phyloP scores from a whole-genome alignment of 495 filamentous ascomycete genomes.

The Thermochaetoides thermophila region DNA sequence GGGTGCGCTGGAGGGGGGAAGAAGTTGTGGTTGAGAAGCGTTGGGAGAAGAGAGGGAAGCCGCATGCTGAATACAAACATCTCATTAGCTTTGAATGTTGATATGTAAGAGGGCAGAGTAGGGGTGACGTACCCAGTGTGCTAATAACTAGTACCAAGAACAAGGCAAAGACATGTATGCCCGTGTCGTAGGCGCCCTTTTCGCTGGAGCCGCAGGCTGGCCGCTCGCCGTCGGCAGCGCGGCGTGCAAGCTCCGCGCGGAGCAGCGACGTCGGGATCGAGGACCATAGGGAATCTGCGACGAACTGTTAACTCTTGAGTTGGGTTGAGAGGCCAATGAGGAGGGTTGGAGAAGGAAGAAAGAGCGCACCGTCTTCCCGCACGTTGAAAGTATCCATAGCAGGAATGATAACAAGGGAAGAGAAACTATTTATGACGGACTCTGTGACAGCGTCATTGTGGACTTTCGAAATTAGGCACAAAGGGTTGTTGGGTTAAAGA shows the following conservation, averaged over 20 bases:
- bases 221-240: slow-evolving; percentile 24
- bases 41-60: slow-evolving; percentile 41
- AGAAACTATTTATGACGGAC: too few relatives aligned
- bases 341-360: too few relatives aligned
- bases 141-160: slow-evolving; percentile 60
- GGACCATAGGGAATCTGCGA: slow-evolving; percentile 26
- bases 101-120: background rate
- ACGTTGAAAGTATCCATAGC: too few relatives aligned
- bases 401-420: too few relatives aligned
- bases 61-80: slow-evolving; percentile 32
- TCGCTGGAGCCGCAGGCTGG: slow-evolving; percentile 49
- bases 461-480: too few relatives aligned
- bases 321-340: background rate
- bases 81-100: background rate
- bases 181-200: slow-evolving; percentile 46
- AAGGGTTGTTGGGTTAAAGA: too few relatives aligned
- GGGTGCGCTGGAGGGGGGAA: slow-evolving; percentile 27
- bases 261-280: slow-evolving; percentile 36
- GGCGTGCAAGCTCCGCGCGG: slow-evolving; percentile 34
- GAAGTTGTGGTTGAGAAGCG: slow-evolving; percentile 29
- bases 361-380: too few relatives aligned
- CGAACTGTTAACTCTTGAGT: too few relatives aligned
- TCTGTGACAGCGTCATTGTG: too few relatives aligned
- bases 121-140: slow-evolving; percentile 43
- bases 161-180: slow-evolving; percentile 61